These are phyloP conservation scores for Leccinum incarnatum DNA, from an alignment of 768 basidiomycete genomes.

Conservation along the genomic window DNA sequence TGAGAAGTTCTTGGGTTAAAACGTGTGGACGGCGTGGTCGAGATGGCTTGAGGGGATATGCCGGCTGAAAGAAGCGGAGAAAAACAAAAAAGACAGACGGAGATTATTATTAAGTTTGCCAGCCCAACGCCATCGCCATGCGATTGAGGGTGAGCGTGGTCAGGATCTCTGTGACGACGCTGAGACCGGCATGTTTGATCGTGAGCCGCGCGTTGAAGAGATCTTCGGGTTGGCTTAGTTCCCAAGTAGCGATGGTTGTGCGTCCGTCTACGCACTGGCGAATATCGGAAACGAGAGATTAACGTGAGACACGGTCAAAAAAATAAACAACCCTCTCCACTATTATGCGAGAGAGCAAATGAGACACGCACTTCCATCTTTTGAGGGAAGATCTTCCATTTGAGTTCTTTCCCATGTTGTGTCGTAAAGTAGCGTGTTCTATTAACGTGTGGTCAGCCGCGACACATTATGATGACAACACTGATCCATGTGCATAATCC, in stretches of 20 bases:
- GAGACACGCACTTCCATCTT: slow-evolving; percentile 61
- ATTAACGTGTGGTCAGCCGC: background rate
- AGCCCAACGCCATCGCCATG: slow-evolving; percentile 59
- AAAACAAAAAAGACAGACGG: background rate
- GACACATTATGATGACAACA: background rate
- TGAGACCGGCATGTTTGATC: slow-evolving; percentile 54
- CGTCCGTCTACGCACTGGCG: slow-evolving; percentile 67
- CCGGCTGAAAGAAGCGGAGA: background rate
- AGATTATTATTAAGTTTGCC: slow-evolving; percentile 34
- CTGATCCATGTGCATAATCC: background rate
- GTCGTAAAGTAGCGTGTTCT: slow-evolving; percentile 73
- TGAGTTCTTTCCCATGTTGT: slow-evolving; percentile 66
- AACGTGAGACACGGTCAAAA: slow-evolving; percentile 5
- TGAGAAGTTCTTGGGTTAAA: slow-evolving; percentile 2
- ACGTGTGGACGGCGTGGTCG: slow-evolving; percentile 2
- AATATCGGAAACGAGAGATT: background rate
- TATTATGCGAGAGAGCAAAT: background rate
- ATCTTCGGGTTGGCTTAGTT: slow-evolving; percentile 53
- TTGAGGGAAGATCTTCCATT: slow-evolving; percentile 65
- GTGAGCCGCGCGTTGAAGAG: slow-evolving; percentile 59
- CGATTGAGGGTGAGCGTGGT: slow-evolving; percentile 74
- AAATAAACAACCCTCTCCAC: background rate
- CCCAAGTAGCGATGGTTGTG: slow-evolving; percentile 65
- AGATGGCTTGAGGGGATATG: background rate
- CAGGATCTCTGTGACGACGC: slow-evolving; percentile 71